Conservation (phyloP, 2,329 filamentous ascomycete species). For the Paecilomyces variotii region DNA sequence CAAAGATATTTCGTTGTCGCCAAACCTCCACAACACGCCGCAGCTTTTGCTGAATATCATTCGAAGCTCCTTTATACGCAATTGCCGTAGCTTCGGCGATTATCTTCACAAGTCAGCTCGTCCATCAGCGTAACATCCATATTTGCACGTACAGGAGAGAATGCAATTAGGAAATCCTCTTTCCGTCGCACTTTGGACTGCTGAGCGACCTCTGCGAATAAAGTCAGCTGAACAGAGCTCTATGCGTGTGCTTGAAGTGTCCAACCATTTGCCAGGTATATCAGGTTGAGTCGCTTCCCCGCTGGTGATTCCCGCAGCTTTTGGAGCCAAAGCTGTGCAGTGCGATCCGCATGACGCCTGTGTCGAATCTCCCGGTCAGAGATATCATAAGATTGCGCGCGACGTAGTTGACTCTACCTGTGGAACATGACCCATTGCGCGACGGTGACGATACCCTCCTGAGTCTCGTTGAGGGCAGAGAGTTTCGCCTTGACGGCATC, state of each 20-base stretch:
- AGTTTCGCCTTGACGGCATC: slow-evolving; percentile 93
- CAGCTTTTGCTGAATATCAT: slow-evolving; percentile 81
- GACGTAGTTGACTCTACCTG: slow-evolving; percentile 50
- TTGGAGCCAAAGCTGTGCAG: slow-evolving; percentile 85
- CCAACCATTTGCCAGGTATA: slow-evolving; percentile 92
- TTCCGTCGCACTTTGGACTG: slow-evolving; percentile 90
- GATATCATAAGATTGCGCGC: slow-evolving; percentile 8
- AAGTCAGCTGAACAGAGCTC: neutral
- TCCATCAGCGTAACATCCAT: neutral
- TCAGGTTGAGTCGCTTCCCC: slow-evolving; percentile 76
- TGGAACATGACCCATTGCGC: slow-evolving; percentile 99
- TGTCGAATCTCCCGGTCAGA: slow-evolving; percentile 11
- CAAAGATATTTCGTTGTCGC: slow-evolving; percentile 80
- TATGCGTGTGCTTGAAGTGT: neutral
- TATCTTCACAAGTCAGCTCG: slow-evolving; percentile 40
- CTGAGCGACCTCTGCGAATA: slow-evolving; percentile 67
- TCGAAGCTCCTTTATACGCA: slow-evolving; percentile 84
- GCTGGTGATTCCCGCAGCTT: slow-evolving; percentile 80
- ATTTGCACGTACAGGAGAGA: slow-evolving; percentile 56
- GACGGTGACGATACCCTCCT: slow-evolving; percentile 92
- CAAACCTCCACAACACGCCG: slow-evolving; percentile 89
- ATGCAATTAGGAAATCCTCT: slow-evolving; percentile 85
- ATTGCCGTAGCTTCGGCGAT: slow-evolving; percentile 81
- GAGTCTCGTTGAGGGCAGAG: slow-evolving; percentile 89
- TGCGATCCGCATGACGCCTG: slow-evolving; percentile 86